Base-by-base conservation (phyloP, 139 green algal genomes). In the Mychonastes homosphaera region DNA sequence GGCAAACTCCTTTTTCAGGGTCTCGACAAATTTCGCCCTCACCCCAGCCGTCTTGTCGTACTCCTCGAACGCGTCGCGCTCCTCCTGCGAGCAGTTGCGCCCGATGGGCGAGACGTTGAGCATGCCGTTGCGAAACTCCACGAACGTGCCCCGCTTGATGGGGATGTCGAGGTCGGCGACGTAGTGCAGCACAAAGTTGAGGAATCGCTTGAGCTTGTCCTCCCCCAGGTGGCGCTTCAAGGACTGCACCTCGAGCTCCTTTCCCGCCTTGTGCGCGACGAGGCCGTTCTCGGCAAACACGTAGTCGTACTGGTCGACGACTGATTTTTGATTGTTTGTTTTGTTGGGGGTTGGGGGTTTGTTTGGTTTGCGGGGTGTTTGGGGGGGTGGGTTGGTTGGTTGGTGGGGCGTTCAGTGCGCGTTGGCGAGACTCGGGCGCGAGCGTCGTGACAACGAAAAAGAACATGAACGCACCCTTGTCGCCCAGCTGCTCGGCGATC, bases 101-200 rank as follows among this genome's bases (percentile, higher is more conserved):
- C 93, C 92, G 50, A 98, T 94, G 43, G 92, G 92, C 0, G 79
- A 93, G 13, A 99, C 87, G 58, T 99, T 98, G 19, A 99, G 64
- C 93, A 99, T 99, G 52, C 93, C 93, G 38, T 89, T 95, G 32
- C 93, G 78, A 70, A 98, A 99, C 79, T 99, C 93, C 4, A 99
- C 85, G 56, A 99, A 99, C 1, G 93, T 99, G 61, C 93, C 93
- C 27, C 88, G 76, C 73, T 99, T 99, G 71, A 97, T 79, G 15
- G 93, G 93, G 65, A 99, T 95, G 72, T 98, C 87, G 34, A 99
- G 80, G 65, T 98, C 87, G 23, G 91, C 83, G 47, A 95, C 83
- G 77, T 94, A 94, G 63, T 92, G 76, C 49, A 98, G 77, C 24
- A 82, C 63, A 63, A 94, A 97, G 75, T 96, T 97, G 73, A 97